Base-by-base conservation (phyloP, 257 asterid genomes). In the Parsonsia alboflavescens region DNA sequence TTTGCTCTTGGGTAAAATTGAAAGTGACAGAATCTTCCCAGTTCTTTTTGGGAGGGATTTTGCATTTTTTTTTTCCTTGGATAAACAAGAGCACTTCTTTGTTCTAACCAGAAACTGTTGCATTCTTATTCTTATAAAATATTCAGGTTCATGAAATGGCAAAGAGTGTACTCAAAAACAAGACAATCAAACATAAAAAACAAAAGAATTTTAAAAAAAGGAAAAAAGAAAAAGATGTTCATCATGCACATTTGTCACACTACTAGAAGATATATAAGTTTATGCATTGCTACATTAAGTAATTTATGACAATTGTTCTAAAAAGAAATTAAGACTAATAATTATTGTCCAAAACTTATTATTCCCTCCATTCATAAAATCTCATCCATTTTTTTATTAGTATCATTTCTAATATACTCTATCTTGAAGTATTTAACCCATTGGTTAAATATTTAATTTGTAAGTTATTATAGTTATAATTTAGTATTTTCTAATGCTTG, bases 1-100 rank as follows among this genome's bases (percentile, higher is more conserved):
- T 70, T 49, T 11, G 42, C 44, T 49, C 50, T 70, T 42, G 74
- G 62, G 74, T 30, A n/a, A 59, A 70, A 36, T 70, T 70, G 74
- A 70, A 52, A 70, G 74, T 70, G 74, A 70, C 63, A 39, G 70
- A 65, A 65, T 65, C 70, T 17, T 64, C 69, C 44, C 28, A 39
- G 26, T n/a, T 65, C 49, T 19, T 63, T 65, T 65, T 33, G 3
- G 19, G 50, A 65, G 41, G 24, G 70, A 24, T 39, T 65, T 65
- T 59, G 5, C 21, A 0, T 0, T 65, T 2, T 36, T 36, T 39
- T 36, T 58, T 36, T 64, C 19, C 49, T 65, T 21, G 50, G 70
- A 65, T 17, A 7, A 39, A 65, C 19, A 16, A 28, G 48, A 6
- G n/a, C 26, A 36, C 48, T 36, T 63, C 61, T 21, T 54, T 19